phyloP scores from a whole-genome alignment of 495 filamentous ascomycete genomes.

The Schizothecium vesticola region DNA sequence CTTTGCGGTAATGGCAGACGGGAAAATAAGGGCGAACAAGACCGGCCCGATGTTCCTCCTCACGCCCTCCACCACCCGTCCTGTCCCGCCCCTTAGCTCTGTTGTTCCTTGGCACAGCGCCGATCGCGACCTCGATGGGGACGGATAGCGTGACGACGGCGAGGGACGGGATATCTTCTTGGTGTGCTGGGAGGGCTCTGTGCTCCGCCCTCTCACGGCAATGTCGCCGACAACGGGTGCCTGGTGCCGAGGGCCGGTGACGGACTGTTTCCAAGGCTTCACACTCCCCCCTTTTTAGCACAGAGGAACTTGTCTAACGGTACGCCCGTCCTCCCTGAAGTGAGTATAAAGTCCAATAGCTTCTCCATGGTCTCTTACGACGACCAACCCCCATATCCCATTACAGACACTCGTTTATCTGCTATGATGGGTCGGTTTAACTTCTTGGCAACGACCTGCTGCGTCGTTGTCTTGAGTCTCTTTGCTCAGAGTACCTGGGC shows the following conservation, averaged over 20 bases:
- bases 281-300: background rate
- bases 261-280: background rate
- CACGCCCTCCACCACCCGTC: background rate
- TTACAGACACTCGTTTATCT: background rate
- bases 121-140: background rate
- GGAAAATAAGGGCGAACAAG: background rate
- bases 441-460: background rate
- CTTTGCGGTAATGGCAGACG: background rate
- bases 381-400: background rate
- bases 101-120: background rate
- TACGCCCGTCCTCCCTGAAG: too few species aligned
- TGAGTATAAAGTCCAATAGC: background rate
- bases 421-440: background rate
- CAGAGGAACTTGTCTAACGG: background rate
- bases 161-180: background rate
- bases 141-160: background rate
- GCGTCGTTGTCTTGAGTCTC: background rate
- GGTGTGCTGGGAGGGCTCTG: background rate
- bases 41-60: background rate
- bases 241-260: background rate
- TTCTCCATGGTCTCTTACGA: background rate
- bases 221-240: background rate
- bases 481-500: background rate
- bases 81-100: background rate
- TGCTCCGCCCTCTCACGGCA: background rate